phyloP scores from a whole-genome alignment of 345 rosid genomes.

The Trapa incisa region DNA sequence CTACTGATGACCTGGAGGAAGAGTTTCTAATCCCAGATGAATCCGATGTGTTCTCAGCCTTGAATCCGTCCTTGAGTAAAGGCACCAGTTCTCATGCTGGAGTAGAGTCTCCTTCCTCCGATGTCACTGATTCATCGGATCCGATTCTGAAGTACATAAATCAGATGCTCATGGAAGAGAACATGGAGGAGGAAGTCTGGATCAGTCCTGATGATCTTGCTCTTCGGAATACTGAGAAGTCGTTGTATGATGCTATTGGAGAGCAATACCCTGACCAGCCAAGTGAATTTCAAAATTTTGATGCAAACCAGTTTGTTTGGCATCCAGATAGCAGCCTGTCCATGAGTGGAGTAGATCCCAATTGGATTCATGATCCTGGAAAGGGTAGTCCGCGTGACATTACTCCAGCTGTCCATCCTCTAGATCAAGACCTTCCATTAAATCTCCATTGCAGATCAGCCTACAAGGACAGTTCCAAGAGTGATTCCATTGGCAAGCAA shows the following conservation, averaged over 20 bases:
- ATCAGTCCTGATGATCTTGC: slow-evolving; percentile 24
- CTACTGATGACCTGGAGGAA: neutral
- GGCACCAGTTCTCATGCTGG: neutral
- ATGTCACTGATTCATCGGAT: slow-evolving; percentile 36
- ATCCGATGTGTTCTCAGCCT: neutral
- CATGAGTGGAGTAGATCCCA: slow-evolving; percentile 7
- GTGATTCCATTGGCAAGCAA: neutral
- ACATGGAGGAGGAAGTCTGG: slow-evolving; percentile 30
- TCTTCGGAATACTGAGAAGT: slow-evolving; percentile 32
- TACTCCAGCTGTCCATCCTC: neutral
- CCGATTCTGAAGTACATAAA: slow-evolving; percentile 44
- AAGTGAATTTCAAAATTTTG: slow-evolving; percentile 2
- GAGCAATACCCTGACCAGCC: slow-evolving; percentile 17
- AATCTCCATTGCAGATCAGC: slow-evolving; percentile 1
- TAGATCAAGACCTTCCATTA: neutral
- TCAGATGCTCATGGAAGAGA: slow-evolving; percentile 71
- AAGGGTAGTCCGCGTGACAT: neutral
- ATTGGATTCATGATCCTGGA: slow-evolving; percentile 12
- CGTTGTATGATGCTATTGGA: slow-evolving; percentile 23
- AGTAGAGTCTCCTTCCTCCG: slow-evolving; percentile 19
- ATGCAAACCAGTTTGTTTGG: slow-evolving; percentile 6
- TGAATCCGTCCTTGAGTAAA: neutral
- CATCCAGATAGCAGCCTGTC: slow-evolving; percentile 6
- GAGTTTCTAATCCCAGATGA: neutral
- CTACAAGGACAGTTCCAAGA: slow-evolving; percentile 13